These are phyloP conservation scores for Triticum dicoccoides DNA, from an alignment of 176 grass and related monocot genomes.

Conservation along the genomic window DNA sequence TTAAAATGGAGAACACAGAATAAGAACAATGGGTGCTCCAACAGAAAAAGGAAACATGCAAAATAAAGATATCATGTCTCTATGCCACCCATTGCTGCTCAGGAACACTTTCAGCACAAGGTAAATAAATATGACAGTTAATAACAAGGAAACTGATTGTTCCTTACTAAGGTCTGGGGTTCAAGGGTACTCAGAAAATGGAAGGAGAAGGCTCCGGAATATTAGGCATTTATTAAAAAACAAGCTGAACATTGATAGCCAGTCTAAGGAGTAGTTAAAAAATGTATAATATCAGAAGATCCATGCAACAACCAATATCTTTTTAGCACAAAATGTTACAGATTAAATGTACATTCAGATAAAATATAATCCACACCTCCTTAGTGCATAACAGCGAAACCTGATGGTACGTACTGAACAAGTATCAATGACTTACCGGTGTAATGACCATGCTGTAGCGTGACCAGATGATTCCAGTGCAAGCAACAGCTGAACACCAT, in stretches of 20 bases:
- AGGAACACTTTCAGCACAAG: background rate
- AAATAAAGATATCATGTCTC: background rate
- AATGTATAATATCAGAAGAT: background rate
- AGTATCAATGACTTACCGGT: slow-evolving; percentile 42
- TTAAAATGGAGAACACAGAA: background rate
- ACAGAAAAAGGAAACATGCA: background rate
- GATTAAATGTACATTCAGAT: background rate
- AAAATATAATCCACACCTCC: slow-evolving; percentile 4
- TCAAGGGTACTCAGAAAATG: background rate
- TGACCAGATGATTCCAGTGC: slow-evolving; percentile 63
- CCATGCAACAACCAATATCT: background rate
- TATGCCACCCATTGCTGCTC: background rate
- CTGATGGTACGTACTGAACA: background rate
- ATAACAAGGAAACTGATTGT: background rate
- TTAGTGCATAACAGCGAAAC: background rate
- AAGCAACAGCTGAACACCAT: slow-evolving; percentile 58
- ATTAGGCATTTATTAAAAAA: background rate
- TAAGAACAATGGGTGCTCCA: background rate
- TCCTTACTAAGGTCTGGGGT: background rate
- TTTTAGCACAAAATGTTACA: background rate
- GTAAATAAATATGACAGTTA: background rate
- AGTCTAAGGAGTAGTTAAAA: background rate
- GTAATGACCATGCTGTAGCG: slow-evolving; percentile 70
- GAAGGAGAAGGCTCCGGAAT: background rate
- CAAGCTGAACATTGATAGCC: background rate